Evolutionary conservation across 2,329 filamentous ascomycete genomes (phyloP), one percentile per base, ranked within the genome.

Genomic region (Juglanconis oblonga): DNA sequence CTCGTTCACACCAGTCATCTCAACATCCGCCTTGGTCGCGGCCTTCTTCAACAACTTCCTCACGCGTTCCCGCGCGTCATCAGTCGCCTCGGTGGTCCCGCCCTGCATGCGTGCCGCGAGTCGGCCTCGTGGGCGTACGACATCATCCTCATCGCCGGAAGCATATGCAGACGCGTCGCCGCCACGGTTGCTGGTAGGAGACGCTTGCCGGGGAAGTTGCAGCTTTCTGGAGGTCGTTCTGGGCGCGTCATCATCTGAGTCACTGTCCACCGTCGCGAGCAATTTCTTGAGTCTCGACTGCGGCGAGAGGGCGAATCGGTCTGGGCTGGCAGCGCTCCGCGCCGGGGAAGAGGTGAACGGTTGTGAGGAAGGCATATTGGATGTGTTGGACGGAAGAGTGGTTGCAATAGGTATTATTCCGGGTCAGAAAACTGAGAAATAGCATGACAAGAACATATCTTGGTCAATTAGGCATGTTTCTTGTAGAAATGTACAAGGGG

Each of bases 21-120:
- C 65, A 44, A 67, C 59, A 33, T 65, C 64, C 5, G 32, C 74
- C 68, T 56, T 66, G n/a, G 62, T 66, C 55, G 70, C 63, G 57
- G 69, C 42, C 64, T 69, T 59, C 58, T 76, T 68, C 8, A 83
- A 67, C 68, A 79, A 72, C 66, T 75, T 77, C 66, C 70, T 79
- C 40, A 77, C 73, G 61, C 78, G 75, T 61, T 79, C 76, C 54
- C 74, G 71, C 4, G 75, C 73, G 51, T 71, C 74, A 7, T 55
- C 36, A 36, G 17, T 14, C 38, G 64, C 67, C 62, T 36, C 60
- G 50, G 13, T 57, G 48, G 45, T 66, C 57, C 53, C 52, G 47
- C 71, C 80, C 63, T 83, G 81, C 81, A 92, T 86, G 54, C 84
- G 79, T 9, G 87, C 81, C 11, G 87, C 87, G 66, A 91, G 77